Evolutionary conservation across 2,329 filamentous ascomycete genomes (phyloP), one percentile per base, ranked within the genome.

Genomic region (Colletotrichum coccodes): DNA sequence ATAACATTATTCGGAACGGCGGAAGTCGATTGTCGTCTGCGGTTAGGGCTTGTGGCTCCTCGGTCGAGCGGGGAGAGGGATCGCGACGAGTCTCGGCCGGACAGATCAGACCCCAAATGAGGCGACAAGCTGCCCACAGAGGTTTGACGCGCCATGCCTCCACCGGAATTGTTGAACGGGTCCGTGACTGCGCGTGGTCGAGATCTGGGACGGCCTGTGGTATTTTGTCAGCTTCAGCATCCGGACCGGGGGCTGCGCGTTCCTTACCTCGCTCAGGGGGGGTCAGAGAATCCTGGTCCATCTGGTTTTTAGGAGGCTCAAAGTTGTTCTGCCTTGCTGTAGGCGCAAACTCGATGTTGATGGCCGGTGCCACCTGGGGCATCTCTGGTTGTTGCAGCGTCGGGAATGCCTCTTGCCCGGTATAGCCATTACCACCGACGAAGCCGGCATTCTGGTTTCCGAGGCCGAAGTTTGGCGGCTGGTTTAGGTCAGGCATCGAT

Each of bases 261-360:
- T 64, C 3, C 68, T 75, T 84, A 90, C 89, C 87, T 86, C 89
- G 82, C 71, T 94, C 89, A 14, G 95, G 95, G 0, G 95, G 95
- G 58, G 92, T 96, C 70, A 98, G 82, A 4, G 94, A 94, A 78
- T 97, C 93, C 71, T 91, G 87, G 72, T 94, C 90, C 72, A 90
- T 83, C n/a, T 85, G 85, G 34, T 86, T 81, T 75, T 92, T 93
- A 23, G 87, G 84, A 32, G 88, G 87, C 71, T 91, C 92, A 76
- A 93, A 92, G 73, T 85, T 89, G 60, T 85, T 87, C 74, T 89
- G 89, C 66, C 87, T 83, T 60, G 92, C 89, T 9, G 91, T 91
- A 28, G 95, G 95, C 18, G 94, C 95, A 79, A 94, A 94, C 77
- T 97, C 93, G 74, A 98, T 96, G 76, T 96, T 97, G 80, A 98